Conservation (phyloP, 202 grass and related monocot genomes). For the Setaria viridis region DNA sequence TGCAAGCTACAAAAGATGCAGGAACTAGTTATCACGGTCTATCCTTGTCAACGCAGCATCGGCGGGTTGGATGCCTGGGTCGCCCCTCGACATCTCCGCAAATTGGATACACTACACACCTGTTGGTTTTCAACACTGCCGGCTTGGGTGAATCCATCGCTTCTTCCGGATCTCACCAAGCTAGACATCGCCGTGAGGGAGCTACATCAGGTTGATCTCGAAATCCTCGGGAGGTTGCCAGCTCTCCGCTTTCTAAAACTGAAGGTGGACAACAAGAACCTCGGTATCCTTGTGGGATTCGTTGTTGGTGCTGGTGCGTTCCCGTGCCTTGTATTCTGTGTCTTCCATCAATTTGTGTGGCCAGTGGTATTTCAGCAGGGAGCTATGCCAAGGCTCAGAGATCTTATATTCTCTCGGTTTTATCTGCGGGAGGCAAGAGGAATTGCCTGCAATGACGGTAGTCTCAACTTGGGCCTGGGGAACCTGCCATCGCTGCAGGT, state of each 20-base stretch:
- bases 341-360: background rate
- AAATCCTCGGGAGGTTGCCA: background rate
- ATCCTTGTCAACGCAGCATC: accelerated
- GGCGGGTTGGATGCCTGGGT: background rate
- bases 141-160: background rate
- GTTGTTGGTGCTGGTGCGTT: background rate
- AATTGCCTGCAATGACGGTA: background rate
- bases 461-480: background rate
- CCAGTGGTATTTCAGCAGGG: background rate
- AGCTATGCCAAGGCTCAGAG: background rate
- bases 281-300: background rate
- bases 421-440: background rate
- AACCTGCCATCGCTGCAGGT: background rate
- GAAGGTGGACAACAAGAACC: background rate
- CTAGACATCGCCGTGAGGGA: background rate
- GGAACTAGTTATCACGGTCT: accelerated
- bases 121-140: background rate
- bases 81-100: background rate
- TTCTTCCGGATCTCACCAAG: background rate
- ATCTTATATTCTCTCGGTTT: background rate
- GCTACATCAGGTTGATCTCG: background rate
- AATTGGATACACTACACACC: accelerated
- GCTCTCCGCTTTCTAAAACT: background rate
- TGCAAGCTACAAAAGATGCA: background rate
- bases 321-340: background rate